A percentile compares a stretch with the other conserved stretches of the same genome.
These are phyloP conservation scores for Tetrahymena borealis DNA, from an alignment of 73 alveolate species.

Conservation along the genomic window DNA sequence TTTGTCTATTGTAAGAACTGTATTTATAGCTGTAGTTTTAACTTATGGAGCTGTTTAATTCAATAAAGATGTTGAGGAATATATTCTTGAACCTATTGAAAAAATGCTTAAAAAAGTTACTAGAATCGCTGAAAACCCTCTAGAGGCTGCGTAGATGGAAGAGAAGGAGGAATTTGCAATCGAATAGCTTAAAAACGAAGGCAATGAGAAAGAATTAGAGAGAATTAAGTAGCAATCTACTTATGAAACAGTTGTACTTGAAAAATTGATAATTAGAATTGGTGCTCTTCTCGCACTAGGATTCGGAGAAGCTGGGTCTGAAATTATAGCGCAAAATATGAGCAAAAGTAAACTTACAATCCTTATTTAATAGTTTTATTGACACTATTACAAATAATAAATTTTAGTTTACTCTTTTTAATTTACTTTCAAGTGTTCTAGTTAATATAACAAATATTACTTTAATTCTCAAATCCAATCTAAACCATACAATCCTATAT, in stretches of 20 bases:
- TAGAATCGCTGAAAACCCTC: constrained; percentile 72
- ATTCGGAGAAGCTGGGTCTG: constrained; percentile 98
- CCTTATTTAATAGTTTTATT: not conserved
- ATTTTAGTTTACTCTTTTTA: not conserved
- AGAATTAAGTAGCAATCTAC: constrained; percentile 27
- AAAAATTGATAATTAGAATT: constrained; percentile 83
- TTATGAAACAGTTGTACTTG: constrained; percentile 84
- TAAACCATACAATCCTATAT: too few relatives aligned
- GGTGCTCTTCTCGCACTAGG: constrained; percentile 95
- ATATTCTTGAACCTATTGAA: constrained; percentile 77
- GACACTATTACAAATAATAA: not conserved
- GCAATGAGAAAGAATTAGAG: constrained; percentile 6
- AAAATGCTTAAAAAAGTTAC: constrained; percentile 72
- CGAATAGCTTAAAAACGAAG: constrained; percentile 23
- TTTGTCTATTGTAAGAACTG: constrained; percentile 61
- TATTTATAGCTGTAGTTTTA: constrained; percentile 53
- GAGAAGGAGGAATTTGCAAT: constrained; percentile 44
- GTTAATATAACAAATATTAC: not conserved
- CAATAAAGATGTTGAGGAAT: constrained; percentile 59
- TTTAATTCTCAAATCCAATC: too few relatives aligned
- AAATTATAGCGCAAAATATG: constrained; percentile 92
- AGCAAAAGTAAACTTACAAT: constrained; percentile 30
- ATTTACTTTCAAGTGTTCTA: not conserved
- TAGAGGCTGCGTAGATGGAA: constrained; percentile 66
- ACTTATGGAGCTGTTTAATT: constrained; percentile 59